Evolutionary conservation across 441 rosid genomes (phyloP).

Genomic region (Populus tomentosa): DNA sequence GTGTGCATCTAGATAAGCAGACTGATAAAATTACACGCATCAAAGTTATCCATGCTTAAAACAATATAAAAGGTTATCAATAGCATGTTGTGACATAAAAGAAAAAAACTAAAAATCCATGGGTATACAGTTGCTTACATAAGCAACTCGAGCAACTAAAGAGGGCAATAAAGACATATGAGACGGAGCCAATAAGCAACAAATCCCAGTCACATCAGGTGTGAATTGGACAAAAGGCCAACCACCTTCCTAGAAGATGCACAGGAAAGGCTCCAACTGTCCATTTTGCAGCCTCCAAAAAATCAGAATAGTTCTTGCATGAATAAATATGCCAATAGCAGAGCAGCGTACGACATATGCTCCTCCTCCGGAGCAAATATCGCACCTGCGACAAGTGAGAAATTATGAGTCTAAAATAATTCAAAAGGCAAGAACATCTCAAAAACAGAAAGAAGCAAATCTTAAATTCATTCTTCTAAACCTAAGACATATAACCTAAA

Average conservation of each 20-base stretch:
- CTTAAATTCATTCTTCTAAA: conserved; percentile 15
- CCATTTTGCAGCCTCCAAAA: conserved; percentile 88
- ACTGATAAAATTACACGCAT: background rate
- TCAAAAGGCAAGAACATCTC: conserved; percentile 16
- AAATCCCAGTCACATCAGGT: conserved; percentile 67
- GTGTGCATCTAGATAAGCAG: conserved; percentile 14
- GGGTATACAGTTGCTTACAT: conserved; percentile 67
- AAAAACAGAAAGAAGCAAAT: conserved; percentile 23
- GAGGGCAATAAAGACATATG: conserved; percentile 67
- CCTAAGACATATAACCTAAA: conserved; percentile 15
- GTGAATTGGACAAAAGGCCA: conserved; percentile 74
- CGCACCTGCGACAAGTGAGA: conserved; percentile 93
- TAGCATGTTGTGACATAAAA: conserved; percentile 12
- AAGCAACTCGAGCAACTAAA: conserved; percentile 78
- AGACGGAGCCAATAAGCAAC: conserved; percentile 63
- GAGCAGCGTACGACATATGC: conserved; percentile 96
- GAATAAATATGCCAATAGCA: conserved; percentile 63
- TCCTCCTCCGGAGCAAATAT: conserved; percentile 92
- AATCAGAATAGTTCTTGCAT: conserved; percentile 58
- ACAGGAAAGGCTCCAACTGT: conserved; percentile 70
- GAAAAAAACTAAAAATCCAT: conserved; percentile 30
- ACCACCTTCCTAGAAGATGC: conserved; percentile 70
- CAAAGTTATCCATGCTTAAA: background rate
- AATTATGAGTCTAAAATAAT: conserved; percentile 48
- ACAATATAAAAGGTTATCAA: conserved; percentile 1